phyloP scores from a whole-genome alignment of 202 grass and related monocot genomes.

The Alloteropsis angusta region DNA sequence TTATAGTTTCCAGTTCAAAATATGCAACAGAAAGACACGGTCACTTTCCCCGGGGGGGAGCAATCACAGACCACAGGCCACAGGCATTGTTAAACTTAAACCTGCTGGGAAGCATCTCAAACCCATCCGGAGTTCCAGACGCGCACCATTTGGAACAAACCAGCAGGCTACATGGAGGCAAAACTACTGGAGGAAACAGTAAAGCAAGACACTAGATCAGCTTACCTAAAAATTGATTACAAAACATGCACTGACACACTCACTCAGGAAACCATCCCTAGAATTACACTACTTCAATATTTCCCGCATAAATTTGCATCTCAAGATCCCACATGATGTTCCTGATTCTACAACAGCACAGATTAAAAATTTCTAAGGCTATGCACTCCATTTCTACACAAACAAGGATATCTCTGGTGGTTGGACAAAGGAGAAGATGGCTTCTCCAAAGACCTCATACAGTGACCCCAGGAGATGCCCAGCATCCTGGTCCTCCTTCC shows the following conservation, averaged over 20 bases:
- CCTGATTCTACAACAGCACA: not conserved
- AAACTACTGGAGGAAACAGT: too few species aligned
- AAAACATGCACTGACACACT: not conserved
- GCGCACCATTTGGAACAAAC: too few species aligned
- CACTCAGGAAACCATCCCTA: not conserved
- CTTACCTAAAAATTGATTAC: not conserved
- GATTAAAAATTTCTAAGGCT: not conserved
- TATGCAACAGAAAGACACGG: too few species aligned
- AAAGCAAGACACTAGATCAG: not conserved
- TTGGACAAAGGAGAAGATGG: conserved; percentile 73
- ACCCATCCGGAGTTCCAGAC: too few species aligned
- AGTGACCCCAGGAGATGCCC: conserved; percentile 59
- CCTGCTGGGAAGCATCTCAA: too few species aligned
- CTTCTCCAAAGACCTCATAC: conserved; percentile 63
- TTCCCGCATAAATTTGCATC: not conserved
- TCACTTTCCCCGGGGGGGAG: too few species aligned
- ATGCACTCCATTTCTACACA: conserved; percentile 32
- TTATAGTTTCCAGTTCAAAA: too few species aligned
- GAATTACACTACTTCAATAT: not conserved
- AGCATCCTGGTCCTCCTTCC: conserved; percentile 82
- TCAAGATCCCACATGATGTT: not conserved
- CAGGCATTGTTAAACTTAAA: too few species aligned
- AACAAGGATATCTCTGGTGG: conserved; percentile 55
- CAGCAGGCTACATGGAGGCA: too few species aligned
- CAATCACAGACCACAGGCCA: too few species aligned